phyloP scores from a whole-genome alignment of 192 early-diverging fungal genomes.

The Allomyces macrogynus region DNA sequence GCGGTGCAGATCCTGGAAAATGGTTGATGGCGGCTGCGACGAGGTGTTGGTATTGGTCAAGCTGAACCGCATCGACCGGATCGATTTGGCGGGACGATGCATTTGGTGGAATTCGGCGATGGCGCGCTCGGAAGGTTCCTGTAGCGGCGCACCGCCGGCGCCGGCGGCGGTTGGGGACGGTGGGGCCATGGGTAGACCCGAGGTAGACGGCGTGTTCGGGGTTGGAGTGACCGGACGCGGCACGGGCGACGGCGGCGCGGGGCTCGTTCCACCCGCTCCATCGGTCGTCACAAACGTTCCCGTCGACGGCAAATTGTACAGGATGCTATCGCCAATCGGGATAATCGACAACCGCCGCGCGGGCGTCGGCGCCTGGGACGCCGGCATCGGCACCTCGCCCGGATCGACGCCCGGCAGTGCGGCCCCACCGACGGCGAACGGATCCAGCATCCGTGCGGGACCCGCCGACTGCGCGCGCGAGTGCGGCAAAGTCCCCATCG shows the following conservation, averaged over 20 bases:
- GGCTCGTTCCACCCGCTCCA: too few relatives aligned
- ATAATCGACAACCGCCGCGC: background rate
- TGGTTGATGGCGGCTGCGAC: constrained; percentile 15
- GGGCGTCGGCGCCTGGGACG: background rate
- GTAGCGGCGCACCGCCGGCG: too few relatives aligned
- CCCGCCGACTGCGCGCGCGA: too few relatives aligned
- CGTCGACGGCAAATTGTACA: background rate
- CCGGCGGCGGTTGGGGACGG: background rate
- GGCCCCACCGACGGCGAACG: too few relatives aligned
- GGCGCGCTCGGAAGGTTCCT: constrained; percentile 19
- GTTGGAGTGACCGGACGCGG: too few relatives aligned
- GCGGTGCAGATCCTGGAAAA: constrained; percentile 40
- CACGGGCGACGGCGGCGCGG: too few relatives aligned
- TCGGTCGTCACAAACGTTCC: too few relatives aligned
- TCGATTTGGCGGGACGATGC: constrained; percentile 28
- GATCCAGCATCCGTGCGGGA: too few relatives aligned
- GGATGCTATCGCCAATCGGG: background rate
- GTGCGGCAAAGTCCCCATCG: too few relatives aligned
- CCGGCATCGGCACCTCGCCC: background rate
- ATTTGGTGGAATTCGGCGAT: constrained; percentile 35
- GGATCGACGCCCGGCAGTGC: too few relatives aligned
- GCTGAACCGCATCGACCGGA: constrained; percentile 27
- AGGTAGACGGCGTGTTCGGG: too few relatives aligned
- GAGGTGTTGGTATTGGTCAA: constrained; percentile 27
- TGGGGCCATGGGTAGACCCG: background rate